phyloP scores from a whole-genome alignment of 768 basidiomycete species.

The Tricholoma saponaceum region DNA sequence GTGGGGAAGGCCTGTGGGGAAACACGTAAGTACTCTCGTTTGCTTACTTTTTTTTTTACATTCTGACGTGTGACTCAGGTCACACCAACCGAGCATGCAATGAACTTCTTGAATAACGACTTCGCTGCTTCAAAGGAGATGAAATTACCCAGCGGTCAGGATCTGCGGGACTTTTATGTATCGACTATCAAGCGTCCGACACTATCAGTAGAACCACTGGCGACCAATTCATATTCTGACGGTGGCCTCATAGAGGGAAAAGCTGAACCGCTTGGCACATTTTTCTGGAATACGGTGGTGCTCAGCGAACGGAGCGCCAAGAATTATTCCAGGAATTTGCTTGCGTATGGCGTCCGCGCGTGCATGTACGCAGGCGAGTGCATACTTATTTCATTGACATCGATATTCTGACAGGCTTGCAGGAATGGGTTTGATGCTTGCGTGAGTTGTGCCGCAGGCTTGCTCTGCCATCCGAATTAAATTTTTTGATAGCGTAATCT shows the following conservation, averaged over 20 bases:
- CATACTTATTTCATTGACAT: neutral
- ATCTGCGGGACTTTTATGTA: slow-evolving; percentile 34
- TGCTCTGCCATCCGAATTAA: too few relatives aligned
- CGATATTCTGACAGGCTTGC: slow-evolving; percentile 1
- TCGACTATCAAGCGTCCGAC: slow-evolving; percentile 11
- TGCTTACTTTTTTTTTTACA: neutral
- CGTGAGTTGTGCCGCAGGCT: slow-evolving; percentile 25
- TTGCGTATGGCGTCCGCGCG: slow-evolving; percentile 54
- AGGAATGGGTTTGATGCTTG: slow-evolving; percentile 44
- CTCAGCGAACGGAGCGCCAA: slow-evolving; percentile 41
- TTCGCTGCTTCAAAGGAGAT: slow-evolving; percentile 24
- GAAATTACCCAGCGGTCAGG: slow-evolving; percentile 15
- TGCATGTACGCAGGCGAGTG: slow-evolving; percentile 49
- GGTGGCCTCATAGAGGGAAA: slow-evolving; percentile 14
- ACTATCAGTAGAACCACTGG: neutral
- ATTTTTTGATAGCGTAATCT: slow-evolving; percentile 53
- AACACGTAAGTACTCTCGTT: slow-evolving; percentile 22
- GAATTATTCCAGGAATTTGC: slow-evolving; percentile 52
- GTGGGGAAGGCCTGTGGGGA: slow-evolving; percentile 32
- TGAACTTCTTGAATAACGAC: slow-evolving; percentile 53
- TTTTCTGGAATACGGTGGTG: slow-evolving; percentile 40
- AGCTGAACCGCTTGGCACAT: slow-evolving; percentile 23
- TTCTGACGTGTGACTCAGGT: slow-evolving; percentile 27
- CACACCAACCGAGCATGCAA: slow-evolving; percentile 57
- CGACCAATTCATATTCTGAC: slow-evolving; percentile 3